These are phyloP conservation scores for Calocera cornea DNA, from an alignment of 768 basidiomycete genomes.

Conservation along the genomic window DNA sequence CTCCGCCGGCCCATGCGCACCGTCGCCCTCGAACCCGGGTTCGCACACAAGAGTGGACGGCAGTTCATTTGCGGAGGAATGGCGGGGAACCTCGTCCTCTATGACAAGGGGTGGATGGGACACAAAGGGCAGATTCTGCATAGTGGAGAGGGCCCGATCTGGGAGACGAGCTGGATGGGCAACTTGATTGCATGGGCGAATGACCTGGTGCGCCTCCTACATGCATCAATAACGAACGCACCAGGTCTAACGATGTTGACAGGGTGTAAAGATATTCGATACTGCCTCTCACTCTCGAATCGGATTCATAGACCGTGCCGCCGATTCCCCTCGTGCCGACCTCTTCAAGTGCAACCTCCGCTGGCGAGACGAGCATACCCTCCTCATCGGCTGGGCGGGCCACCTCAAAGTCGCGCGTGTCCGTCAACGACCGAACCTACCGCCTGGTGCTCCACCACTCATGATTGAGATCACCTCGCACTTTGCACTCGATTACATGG, in stretches of 20 bases:
- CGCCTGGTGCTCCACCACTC: constrained; percentile 34
- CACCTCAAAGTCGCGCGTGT: constrained; percentile 80
- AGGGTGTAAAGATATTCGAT: constrained; percentile 95
- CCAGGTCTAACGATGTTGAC: background rate
- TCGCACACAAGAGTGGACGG: constrained; percentile 60
- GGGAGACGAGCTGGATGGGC: constrained; percentile 78
- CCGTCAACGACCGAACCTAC: constrained; percentile 37
- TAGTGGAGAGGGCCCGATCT: constrained; percentile 84
- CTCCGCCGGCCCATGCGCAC: constrained; percentile 85
- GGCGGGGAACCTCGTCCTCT: constrained; percentile 70
- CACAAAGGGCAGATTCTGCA: constrained; percentile 80
- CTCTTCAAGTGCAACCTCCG: constrained; percentile 83
- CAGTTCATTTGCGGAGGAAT: constrained; percentile 85
- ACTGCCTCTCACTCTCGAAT: constrained; percentile 61
- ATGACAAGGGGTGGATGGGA: constrained; percentile 94
- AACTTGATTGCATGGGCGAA: constrained; percentile 92
- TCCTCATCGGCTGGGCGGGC: constrained; percentile 90
- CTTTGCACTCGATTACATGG: constrained; percentile 90
- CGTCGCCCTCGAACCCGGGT: constrained; percentile 81
- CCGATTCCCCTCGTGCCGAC: constrained; percentile 78
- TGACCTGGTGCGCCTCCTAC: constrained; percentile 49
- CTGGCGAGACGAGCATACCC: constrained; percentile 85
- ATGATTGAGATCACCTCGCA: constrained; percentile 80
- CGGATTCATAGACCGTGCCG: constrained; percentile 69
- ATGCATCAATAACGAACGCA: background rate